Evolutionary conservation across 306 rosid genomes (phyloP).

Genomic region (Cajanus cajan): DNA sequence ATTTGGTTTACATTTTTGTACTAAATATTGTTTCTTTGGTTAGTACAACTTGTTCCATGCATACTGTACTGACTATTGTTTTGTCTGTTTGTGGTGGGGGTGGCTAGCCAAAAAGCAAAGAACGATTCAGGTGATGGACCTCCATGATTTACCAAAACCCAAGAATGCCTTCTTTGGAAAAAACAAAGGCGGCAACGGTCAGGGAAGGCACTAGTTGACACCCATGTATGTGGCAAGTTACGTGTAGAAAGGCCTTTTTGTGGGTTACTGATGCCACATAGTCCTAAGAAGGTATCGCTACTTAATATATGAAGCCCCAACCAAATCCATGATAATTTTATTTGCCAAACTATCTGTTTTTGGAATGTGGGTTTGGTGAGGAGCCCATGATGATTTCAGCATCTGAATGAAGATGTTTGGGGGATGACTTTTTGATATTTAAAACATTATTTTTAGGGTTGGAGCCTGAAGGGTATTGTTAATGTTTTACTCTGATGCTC

Average conservation of each 20-base stretch:
- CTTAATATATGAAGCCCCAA: not conserved
- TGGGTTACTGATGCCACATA: constrained; percentile 12
- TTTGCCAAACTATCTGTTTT: not conserved
- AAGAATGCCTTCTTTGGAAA: constrained; percentile 71
- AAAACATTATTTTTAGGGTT: not conserved
- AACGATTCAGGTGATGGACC: constrained; percentile 91
- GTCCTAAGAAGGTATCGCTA: too few species aligned
- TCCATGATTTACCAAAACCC: constrained; percentile 82
- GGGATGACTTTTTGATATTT: not conserved
- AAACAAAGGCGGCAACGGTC: constrained; percentile 64
- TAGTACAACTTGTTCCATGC: not conserved
- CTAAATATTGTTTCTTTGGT: not conserved
- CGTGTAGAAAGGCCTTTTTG: not conserved
- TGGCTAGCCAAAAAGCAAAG: constrained; percentile 82
- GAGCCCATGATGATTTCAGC: not conserved
- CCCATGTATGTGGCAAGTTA: not conserved
- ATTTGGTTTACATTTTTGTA: not conserved
- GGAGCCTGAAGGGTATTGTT: not conserved
- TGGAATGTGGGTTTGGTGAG: not conserved
- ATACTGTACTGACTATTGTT: constrained; percentile 20
- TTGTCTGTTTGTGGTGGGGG: constrained; percentile 14
- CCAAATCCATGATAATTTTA: not conserved
- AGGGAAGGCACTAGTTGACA: constrained; percentile 68
- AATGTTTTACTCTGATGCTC: not conserved
- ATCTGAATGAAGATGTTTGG: not conserved